These are phyloP conservation scores for Dactylellina cionopaga DNA, from an alignment of 2,329 filamentous ascomycete species.

Conservation along the genomic window DNA sequence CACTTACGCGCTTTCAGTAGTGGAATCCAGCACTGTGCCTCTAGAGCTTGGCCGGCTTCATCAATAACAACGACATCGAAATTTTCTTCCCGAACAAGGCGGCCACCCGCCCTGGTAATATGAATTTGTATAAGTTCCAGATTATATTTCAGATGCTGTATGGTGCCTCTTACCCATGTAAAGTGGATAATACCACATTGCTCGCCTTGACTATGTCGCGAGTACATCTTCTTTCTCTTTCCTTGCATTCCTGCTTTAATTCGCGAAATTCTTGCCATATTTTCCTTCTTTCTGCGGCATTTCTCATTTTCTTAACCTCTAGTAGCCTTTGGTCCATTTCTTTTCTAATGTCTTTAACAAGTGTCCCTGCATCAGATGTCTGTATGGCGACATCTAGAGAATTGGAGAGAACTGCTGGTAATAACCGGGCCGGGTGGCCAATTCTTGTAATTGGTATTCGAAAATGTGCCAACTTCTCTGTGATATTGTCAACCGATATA, in stretches of 20 bases:
- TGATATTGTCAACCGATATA: constrained; percentile 97
- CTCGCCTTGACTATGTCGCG: constrained; percentile 77
- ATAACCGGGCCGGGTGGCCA: constrained; percentile 88
- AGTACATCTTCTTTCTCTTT: constrained; percentile 84
- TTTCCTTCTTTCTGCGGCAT: constrained; percentile 74
- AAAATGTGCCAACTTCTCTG: constrained; percentile 85
- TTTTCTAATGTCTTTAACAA: constrained; percentile 86
- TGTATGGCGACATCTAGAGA: constrained; percentile 90
- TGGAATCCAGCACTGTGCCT: constrained; percentile 97
- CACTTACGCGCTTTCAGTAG: constrained; percentile 80
- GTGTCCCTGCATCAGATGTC: constrained; percentile 86
- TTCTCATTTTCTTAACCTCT: constrained; percentile 85
- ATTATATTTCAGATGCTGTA: not conserved
- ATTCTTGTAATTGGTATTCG: constrained; percentile 88
- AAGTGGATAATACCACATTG: constrained; percentile 88
- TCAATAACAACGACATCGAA: constrained; percentile 97
- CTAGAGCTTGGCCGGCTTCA: constrained; percentile 92
- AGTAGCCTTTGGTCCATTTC: constrained; percentile 95
- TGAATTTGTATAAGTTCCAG: not conserved
- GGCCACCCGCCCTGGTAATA: constrained; percentile 73
- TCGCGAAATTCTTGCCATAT: constrained; percentile 88
- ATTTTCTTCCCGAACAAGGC: constrained; percentile 78
- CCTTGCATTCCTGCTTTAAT: constrained; percentile 85
- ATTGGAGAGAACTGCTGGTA: constrained; percentile 87
- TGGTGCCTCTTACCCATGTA: constrained; percentile 72